Evolutionary conservation across 257 asterid species (phyloP).

Genomic region (Fraxinus excelsior): DNA sequence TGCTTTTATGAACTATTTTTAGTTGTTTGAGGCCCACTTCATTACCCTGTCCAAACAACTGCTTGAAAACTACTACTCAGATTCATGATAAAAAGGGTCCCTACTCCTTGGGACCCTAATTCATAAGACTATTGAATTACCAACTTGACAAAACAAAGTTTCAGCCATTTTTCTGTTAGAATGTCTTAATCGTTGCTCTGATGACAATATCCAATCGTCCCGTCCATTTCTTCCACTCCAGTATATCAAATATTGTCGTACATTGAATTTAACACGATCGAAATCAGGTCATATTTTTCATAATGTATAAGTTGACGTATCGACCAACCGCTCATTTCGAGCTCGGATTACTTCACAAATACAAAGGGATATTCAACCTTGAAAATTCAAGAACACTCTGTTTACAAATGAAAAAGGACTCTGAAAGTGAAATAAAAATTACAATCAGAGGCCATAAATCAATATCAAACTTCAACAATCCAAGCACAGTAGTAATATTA

Average conservation of each 20-base stretch:
- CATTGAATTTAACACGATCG: not conserved
- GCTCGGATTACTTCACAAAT: not conserved
- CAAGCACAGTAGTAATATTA: conserved; percentile 15
- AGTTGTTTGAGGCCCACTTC: conserved; percentile 16
- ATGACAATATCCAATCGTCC: too few relatives aligned
- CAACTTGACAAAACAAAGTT: not conserved
- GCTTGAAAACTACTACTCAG: conserved; percentile 32
- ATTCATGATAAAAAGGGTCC: not conserved
- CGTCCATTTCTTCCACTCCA: too few relatives aligned
- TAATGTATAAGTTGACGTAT: too few relatives aligned
- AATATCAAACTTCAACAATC: conserved; percentile 30
- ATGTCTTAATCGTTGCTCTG: too few relatives aligned
- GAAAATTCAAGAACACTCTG: not conserved
- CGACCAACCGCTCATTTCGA: not conserved
- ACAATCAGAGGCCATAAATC: conserved; percentile 16
- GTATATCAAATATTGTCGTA: too few relatives aligned
- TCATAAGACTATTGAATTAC: not conserved
- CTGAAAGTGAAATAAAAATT: conserved; percentile 3
- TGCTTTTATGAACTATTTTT: not conserved
- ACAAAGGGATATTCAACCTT: not conserved
- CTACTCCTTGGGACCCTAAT: conserved; percentile 2
- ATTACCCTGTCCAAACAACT: conserved; percentile 8
- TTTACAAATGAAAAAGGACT: not conserved
- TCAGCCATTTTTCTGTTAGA: not conserved
- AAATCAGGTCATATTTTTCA: too few relatives aligned